Percentiles rank a stretch among this genome's conserved stretches.
These are phyloP conservation scores for Bipolaris sorokiniana DNA, from an alignment of 2,329 filamentous ascomycete species.

Conservation along the genomic window DNA sequence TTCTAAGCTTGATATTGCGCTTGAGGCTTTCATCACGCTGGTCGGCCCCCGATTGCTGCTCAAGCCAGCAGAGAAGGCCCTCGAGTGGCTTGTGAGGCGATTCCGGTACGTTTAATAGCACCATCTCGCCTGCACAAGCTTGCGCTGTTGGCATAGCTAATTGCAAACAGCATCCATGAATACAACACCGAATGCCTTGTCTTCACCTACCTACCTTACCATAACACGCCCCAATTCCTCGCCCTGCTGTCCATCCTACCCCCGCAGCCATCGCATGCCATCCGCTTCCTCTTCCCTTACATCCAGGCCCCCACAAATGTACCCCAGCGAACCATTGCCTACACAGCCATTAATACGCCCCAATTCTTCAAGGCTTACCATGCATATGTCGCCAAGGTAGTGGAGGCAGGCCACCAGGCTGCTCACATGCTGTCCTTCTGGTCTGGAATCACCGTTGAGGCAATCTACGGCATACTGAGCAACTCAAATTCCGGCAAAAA, in stretches of 20 bases:
- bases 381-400: conserved; percentile 75
- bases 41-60: conserved; percentile 78
- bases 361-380: conserved; percentile 79
- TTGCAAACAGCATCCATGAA: conserved; percentile 71
- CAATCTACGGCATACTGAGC: conserved; percentile 82
- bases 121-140: not conserved
- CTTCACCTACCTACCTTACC: conserved; percentile 90
- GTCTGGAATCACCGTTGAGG: conserved; percentile 86
- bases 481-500: conserved; percentile 75
- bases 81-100: conserved; percentile 92
- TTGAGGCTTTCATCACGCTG: conserved; percentile 84
- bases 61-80: conserved; percentile 84
- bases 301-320: conserved; percentile 76
- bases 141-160: not conserved
- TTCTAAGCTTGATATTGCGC: conserved; percentile 74
- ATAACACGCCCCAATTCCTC: conserved; percentile 82
- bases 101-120: conserved; percentile 59
- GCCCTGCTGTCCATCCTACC: conserved; percentile 89
- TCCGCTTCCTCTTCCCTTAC: conserved; percentile 87
- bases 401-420: conserved; percentile 74
- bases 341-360: conserved; percentile 79
- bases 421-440: conserved; percentile 85
- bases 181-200: conserved; percentile 81
- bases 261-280: conserved; percentile 71
- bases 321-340: conserved; percentile 80